Evolutionary conservation across 169 alveolate species (phyloP).

Genomic region (Plasmodium fragile): DNA sequence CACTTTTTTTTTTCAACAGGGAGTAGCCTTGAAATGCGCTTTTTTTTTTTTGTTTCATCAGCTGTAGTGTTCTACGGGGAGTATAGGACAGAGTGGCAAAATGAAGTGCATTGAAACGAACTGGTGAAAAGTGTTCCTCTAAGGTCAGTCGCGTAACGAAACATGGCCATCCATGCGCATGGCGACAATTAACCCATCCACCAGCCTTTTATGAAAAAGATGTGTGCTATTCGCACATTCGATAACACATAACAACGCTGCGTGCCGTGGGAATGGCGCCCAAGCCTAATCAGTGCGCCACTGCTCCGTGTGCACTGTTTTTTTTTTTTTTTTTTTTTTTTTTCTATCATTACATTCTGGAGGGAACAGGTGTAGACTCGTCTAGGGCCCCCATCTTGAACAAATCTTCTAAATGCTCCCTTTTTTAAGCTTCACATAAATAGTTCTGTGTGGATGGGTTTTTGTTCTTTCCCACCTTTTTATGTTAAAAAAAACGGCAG

Average conservation of each 20-base stretch:
- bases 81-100: not conserved
- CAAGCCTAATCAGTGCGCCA: not conserved
- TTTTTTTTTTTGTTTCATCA: constrained; percentile 87
- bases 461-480: constrained; percentile 10
- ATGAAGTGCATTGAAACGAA: not conserved
- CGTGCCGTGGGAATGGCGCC: not conserved
- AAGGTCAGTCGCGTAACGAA: not conserved
- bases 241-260: not conserved
- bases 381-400: constrained; percentile 74
- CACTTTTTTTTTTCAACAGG: constrained; percentile 94
- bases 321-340: constrained; percentile 5
- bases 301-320: not conserved
- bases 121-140: not conserved
- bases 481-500: constrained; percentile 4
- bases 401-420: not conserved
- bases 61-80: constrained; percentile 86
- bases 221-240: not conserved
- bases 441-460: not conserved
- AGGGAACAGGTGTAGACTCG: constrained; percentile 77
- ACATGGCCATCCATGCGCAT: not conserved
- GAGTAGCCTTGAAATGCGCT: constrained; percentile 96
- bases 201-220: not conserved
- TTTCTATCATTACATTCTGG: constrained; percentile 63
- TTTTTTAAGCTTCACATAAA: constrained; percentile 14
- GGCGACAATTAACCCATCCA: not conserved